Conservation (phyloP, 306 rosid species). For the Senna tora region DNA sequence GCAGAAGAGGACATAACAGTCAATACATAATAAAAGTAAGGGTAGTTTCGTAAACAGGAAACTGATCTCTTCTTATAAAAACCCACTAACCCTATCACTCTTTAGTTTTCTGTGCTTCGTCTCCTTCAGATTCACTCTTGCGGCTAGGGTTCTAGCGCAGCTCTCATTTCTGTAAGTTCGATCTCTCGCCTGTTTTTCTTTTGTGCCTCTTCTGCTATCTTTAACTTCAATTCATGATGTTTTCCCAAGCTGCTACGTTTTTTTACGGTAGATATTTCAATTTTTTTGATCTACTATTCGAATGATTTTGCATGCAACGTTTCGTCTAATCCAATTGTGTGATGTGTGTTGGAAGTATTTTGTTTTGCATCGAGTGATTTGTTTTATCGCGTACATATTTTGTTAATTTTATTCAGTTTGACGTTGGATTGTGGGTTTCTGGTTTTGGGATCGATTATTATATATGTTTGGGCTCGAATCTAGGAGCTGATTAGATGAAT, state of each 20-base stretch:
- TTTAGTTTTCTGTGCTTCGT: neutral
- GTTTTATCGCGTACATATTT: no score
- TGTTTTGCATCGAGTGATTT: no score
- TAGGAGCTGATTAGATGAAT: neutral
- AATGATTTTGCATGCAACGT: neutral
- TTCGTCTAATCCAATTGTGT: neutral
- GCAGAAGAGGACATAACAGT: neutral
- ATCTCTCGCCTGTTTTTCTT: neutral
- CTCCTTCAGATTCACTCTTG: neutral
- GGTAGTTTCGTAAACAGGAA: neutral
- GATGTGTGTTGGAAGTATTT: neutral
- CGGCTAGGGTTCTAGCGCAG: conserved; percentile 36
- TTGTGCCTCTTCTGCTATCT: neutral
- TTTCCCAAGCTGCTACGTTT: neutral
- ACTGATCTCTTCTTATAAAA: neutral
- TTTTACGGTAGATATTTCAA: no score
- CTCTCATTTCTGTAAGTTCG: neutral
- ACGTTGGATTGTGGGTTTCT: no score
- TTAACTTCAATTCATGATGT: neutral
- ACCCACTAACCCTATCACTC: neutral
- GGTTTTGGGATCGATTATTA: neutral
- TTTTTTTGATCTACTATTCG: neutral
- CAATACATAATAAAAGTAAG: neutral
- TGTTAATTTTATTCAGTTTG: no score
- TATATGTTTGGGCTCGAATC: neutral